Conservation (phyloP, 2,329 filamentous ascomycete species). For the Atkinsonella hypoxylon region DNA sequence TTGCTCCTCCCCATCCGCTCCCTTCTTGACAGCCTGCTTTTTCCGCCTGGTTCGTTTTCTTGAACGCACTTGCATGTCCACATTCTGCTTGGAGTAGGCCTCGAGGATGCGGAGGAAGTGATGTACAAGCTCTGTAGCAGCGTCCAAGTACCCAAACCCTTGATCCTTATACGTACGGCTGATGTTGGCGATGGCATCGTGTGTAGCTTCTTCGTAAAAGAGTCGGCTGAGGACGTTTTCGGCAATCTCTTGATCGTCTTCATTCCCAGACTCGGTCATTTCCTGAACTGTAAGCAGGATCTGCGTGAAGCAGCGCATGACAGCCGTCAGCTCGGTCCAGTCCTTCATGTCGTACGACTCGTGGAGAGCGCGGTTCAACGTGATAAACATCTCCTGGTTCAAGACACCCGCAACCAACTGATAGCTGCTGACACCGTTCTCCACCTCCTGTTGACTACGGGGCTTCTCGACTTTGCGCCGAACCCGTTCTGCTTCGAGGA, state of each 20-base stretch:
- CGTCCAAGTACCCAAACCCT: conserved; percentile 85
- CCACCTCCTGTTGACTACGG: conserved; percentile 26
- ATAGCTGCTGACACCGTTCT: conserved; percentile 60
- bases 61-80: conserved; percentile 84
- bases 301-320: conserved; percentile 91
- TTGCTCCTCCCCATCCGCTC: conserved; percentile 29
- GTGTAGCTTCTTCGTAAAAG: conserved; percentile 95
- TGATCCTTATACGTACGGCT: conserved; percentile 84
- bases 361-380: conserved; percentile 74
- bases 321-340: conserved; percentile 76
- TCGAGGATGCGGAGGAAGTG: conserved; percentile 89
- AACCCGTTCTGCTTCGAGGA: conserved; percentile 71
- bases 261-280: conserved; percentile 71
- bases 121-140: conserved; percentile 79
- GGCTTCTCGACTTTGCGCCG: conserved; percentile 51
- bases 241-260: conserved; percentile 95
- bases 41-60: conserved; percentile 63
- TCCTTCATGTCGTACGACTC: conserved; percentile 68
- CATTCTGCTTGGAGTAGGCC: conserved; percentile 86
- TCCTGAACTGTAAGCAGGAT: conserved; percentile 86
- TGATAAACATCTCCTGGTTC: conserved; percentile 90
- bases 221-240: conserved; percentile 94
- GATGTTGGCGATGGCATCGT: conserved; percentile 74
- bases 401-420: conserved; percentile 79
- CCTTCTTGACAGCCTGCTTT: conserved; percentile 47